These are phyloP conservation scores for Hypoxylon sp. DNA, from an alignment of 2,329 filamentous ascomycete species.

Conservation along the genomic window DNA sequence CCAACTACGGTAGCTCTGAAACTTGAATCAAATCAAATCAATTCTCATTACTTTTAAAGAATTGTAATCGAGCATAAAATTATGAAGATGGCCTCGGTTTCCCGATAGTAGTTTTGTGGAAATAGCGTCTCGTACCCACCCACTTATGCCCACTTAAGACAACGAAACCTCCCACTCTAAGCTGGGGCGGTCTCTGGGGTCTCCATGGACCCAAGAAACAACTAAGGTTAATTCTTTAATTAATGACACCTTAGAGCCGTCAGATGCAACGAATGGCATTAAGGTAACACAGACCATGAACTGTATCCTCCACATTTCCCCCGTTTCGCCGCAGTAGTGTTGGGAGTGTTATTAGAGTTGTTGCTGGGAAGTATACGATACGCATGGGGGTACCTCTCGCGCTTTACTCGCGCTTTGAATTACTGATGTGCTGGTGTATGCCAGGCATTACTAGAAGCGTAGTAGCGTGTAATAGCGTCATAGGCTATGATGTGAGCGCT, in stretches of 20 bases:
- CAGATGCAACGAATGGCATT: conserved; percentile 35
- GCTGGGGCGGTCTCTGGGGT: conserved; percentile 42
- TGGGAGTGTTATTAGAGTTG: neutral
- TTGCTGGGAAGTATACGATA: conserved; percentile 41
- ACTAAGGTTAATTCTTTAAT: conserved; percentile 41
- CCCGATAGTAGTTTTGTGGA: conserved; percentile 39
- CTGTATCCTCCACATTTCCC: conserved; percentile 40
- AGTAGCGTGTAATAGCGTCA: conserved; percentile 16
- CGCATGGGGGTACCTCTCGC: conserved; percentile 35
- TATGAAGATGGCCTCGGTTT: conserved; percentile 30
- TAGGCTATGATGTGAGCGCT: conserved; percentile 26
- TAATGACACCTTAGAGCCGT: conserved; percentile 35
- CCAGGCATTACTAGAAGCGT: conserved; percentile 21
- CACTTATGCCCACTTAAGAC: conserved; percentile 30
- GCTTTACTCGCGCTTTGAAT: conserved; percentile 21
- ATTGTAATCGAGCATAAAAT: conserved; percentile 43
- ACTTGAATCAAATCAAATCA: conserved; percentile 10
- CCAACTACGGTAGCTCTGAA: neutral
- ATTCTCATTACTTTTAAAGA: conserved; percentile 36
- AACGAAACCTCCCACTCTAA: conserved; percentile 25
- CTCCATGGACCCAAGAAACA: conserved; percentile 39
- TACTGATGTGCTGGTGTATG: conserved; percentile 4
- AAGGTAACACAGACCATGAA: conserved; percentile 34
- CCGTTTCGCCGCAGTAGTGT: conserved; percentile 41
- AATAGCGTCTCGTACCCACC: conserved; percentile 30